Conservation (phyloP, 1,284 basidiomycete species). For the Paramarasmius palmivorus region DNA sequence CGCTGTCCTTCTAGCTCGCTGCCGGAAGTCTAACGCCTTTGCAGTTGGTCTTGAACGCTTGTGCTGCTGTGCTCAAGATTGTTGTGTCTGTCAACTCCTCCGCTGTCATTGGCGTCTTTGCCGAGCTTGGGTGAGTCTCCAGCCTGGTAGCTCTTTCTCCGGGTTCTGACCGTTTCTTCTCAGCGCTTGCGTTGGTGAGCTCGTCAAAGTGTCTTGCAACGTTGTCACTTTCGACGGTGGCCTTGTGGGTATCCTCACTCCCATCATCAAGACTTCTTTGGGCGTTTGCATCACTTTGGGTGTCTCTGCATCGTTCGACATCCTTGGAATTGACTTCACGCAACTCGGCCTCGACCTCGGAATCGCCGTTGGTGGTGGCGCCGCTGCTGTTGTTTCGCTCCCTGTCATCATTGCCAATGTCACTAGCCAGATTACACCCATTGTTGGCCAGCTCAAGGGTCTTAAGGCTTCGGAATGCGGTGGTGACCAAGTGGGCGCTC, state of each 20-base stretch:
- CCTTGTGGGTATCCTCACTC: background rate
- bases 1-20: background rate
- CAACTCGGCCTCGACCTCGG: background rate
- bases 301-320: background rate
- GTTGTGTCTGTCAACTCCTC: background rate
- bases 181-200: background rate
- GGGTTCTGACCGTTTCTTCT: background rate
- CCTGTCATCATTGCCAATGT: background rate
- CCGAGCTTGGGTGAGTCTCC: background rate
- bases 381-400: background rate
- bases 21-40: background rate
- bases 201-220: background rate
- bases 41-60: background rate
- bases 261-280: background rate
- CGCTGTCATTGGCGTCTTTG: background rate
- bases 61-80: background rate
- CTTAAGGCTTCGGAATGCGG: background rate
- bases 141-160: background rate
- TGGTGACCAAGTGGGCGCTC: background rate
- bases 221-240: background rate
- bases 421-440: background rate
- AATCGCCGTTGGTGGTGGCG: background rate
- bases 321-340: background rate
- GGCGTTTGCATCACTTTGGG: background rate
- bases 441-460: conserved; percentile 1